Conservation (phyloP, 2,329 filamentous ascomycete species). For the Paecilomyces variotii region DNA sequence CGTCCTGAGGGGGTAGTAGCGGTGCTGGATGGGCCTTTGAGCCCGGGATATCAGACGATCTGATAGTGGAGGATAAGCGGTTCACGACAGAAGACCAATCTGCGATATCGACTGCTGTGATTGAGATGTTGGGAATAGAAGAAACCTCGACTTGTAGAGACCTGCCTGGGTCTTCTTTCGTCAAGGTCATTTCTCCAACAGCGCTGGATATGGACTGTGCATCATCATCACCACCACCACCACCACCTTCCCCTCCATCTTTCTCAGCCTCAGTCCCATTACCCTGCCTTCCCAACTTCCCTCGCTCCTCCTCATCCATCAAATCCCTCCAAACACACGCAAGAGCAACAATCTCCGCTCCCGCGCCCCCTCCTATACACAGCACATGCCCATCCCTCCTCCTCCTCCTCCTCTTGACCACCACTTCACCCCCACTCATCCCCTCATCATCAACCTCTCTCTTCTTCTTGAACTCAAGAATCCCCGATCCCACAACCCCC, state of each 20-base stretch:
- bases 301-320: conserved; percentile 12
- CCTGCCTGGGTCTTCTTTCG: conserved; percentile 4
- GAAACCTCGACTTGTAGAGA: background rate
- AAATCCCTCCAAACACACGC: conserved; percentile 44
- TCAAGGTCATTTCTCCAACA: conserved; percentile 10
- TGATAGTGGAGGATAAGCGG: conserved; percentile 51
- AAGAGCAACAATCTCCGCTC: conserved; percentile 59
- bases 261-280: background rate
- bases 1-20: conserved; percentile 10
- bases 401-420: background rate
- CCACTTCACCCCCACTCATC: background rate
- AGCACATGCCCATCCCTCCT: conserved; percentile 32
- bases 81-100: conserved; percentile 62
- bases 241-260: background rate
- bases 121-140: conserved; percentile 19
- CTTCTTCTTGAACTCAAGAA: conserved; percentile 5
- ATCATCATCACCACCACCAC: background rate
- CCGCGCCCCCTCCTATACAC: conserved; percentile 58
- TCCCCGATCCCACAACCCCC: conserved; percentile 18
- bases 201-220: conserved; percentile 5
- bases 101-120: conserved; percentile 72
- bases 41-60: conserved; percentile 20
- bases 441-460: conserved; percentile 6
- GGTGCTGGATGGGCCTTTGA: conserved; percentile 22
- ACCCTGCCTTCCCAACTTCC: background rate